Conservation (phyloP, 345 rosid species). For the Turnera subulata region DNA sequence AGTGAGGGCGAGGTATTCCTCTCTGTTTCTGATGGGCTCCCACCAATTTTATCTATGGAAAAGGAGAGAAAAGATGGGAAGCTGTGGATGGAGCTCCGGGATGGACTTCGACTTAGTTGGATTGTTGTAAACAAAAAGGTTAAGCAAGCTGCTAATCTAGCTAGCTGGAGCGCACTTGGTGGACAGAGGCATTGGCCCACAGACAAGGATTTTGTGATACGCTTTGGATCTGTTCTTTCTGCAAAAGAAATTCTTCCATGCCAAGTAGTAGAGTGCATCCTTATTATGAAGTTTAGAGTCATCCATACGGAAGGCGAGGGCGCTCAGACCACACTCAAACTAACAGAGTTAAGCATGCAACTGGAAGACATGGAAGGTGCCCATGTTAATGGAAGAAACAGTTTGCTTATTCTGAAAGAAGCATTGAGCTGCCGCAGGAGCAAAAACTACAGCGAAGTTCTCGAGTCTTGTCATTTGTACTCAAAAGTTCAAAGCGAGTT, state of each 20-base stretch:
- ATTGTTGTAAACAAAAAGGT: conserved; percentile 60
- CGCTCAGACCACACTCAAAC: conserved; percentile 41
- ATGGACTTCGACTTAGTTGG: conserved; percentile 70
- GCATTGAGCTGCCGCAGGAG: conserved; percentile 62
- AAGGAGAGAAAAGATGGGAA: conserved; percentile 71
- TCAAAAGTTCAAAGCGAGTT: conserved; percentile 61
- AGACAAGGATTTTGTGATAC: conserved; percentile 66
- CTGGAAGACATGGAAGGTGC: conserved; percentile 82
- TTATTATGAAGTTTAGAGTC: conserved; percentile 62
- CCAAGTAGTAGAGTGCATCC: conserved; percentile 68
- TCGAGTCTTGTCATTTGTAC: conserved; percentile 65
- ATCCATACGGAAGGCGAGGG: conserved; percentile 42
- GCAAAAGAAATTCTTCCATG: conserved; percentile 63
- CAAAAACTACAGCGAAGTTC: conserved; percentile 64
- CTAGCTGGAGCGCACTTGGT: conserved; percentile 77
- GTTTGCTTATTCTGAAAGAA: conserved; percentile 59
- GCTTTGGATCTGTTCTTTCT: conserved; percentile 74
- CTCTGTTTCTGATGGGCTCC: conserved; percentile 61
- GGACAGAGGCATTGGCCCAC: conserved; percentile 89
- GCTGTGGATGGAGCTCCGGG: conserved; percentile 65
- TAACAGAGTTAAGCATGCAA: conserved; percentile 76
- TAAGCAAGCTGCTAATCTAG: conserved; percentile 65
- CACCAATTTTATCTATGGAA: conserved; percentile 58
- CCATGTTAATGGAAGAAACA: conserved; percentile 68
- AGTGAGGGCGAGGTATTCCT: conserved; percentile 46